Evolutionary conservation across 1,139 yeast genomes (phyloP), one percentile per base, ranked within the genome.

Genomic region (Lodderomyces margitis): DNA sequence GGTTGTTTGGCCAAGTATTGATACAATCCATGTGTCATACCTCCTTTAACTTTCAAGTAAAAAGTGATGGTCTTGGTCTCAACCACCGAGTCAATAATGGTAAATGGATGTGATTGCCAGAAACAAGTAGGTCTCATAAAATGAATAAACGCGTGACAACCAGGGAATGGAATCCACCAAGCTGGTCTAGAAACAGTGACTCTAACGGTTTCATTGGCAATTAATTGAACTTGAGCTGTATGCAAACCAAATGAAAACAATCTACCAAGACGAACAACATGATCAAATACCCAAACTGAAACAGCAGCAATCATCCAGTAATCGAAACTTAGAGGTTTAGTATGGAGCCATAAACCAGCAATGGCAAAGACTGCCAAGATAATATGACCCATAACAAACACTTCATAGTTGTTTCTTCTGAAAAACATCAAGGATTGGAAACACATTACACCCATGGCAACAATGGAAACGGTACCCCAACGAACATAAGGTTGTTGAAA

Each of bases 241-340:
- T 66, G 66, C 20, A 71, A 54, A 7, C 88, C 88, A 55, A 77
- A 79, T 5, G 50, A 38, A 4, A 53, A 46, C 44, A 82, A 58
- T 50, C 86, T 70, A n/a, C 54, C 61, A 3, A 81, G 21, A 57
- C 92, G 69, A 2, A 71, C 54, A 4, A 69, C 50, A 52, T 87
- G 70, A 56, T 83, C 94, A 47, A 78, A 70, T 1, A 59, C 64
- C 92, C 92, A 85, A 16, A 83, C 61, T 1, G 81, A 84, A 42
- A 73, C 57, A 11, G 83, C 70, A n/a, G 82, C 74, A 51, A 66
- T 66, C 49, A 68, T 66, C 65, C 70, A 79, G 35, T 70, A 64
- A 37, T 66, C 61, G 57, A 71, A 79, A 0, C 70, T 76, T 30
- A 70, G 62, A 7, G 61, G 58, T 19, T 58, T 61, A 34, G 74